Evolutionary conservation across 768 basidiomycete genomes (phyloP).

Genomic region (Tephrocybe rancida): DNA sequence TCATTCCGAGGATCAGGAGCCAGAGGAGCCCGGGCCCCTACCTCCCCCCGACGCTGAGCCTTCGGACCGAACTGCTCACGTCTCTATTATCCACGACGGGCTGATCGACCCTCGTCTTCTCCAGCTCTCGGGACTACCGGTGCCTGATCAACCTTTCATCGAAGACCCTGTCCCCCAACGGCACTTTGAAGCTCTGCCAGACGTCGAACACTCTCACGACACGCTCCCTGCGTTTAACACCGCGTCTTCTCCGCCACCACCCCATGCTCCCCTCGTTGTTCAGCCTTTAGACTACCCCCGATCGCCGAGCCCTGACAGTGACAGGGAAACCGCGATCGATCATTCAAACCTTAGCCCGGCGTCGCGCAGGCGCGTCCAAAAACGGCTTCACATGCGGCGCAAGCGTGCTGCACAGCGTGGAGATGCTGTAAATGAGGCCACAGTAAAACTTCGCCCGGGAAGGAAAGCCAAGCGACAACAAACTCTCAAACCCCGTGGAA

Average conservation of each 20-base stretch:
- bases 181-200: constrained; percentile 1
- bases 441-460: constrained; percentile 39
- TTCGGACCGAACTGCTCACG: constrained; percentile 10
- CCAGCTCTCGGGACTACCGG: neutral
- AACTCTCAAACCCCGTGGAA: constrained; percentile 17
- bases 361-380: constrained; percentile 56
- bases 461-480: constrained; percentile 26
- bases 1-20: constrained; percentile 19
- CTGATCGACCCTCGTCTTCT: constrained; percentile 16
- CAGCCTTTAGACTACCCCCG: constrained; percentile 5
- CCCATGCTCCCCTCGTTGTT: constrained; percentile 1
- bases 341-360: constrained; percentile 41
- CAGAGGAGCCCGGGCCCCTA: neutral
- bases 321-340: constrained; percentile 13
- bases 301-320: constrained; percentile 13
- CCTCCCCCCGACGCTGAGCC: constrained; percentile 2
- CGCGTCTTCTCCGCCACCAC: constrained; percentile 7
- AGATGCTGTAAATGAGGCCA: constrained; percentile 26
- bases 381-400: constrained; percentile 73
- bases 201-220: constrained; percentile 2
- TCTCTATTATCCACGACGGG: constrained; percentile 10
- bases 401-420: constrained; percentile 58
- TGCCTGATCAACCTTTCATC: constrained; percentile 7
- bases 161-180: neutral
- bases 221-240: neutral